phyloP scores from a whole-genome alignment of 192 early-diverging fungal genomes.

The Podila horticola region DNA sequence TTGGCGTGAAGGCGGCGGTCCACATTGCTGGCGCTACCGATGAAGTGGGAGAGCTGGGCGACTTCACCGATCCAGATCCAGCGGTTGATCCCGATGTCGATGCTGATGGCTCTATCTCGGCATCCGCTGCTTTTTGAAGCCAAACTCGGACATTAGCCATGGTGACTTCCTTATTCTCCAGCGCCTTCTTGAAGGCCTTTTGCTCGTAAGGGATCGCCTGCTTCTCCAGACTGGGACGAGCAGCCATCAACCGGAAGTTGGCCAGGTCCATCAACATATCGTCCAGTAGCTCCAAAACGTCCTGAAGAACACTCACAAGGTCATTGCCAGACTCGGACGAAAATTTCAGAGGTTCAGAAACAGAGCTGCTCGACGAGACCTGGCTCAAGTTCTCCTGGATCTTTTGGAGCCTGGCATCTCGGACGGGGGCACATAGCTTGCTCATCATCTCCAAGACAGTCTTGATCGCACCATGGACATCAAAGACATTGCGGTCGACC shows the following conservation, averaged over 20 bases:
- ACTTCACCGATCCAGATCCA: too few relatives aligned
- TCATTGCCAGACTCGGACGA: constrained; percentile 32
- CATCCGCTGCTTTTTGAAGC: constrained; percentile 58
- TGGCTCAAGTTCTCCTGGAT: constrained; percentile 24
- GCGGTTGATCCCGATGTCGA: constrained; percentile 46
- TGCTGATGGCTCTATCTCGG: background rate
- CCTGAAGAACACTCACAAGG: constrained; percentile 57
- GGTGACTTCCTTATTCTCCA: constrained; percentile 52
- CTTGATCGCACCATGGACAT: constrained; percentile 56
- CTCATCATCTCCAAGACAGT: constrained; percentile 69
- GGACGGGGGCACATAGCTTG: constrained; percentile 80
- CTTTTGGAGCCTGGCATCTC: constrained; percentile 66
- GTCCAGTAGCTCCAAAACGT: constrained; percentile 71
- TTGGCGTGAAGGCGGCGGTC: constrained; percentile 5
- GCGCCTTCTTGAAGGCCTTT: constrained; percentile 68
- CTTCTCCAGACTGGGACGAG: constrained; percentile 73
- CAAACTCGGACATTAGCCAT: constrained; percentile 70
- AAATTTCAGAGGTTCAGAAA: background rate
- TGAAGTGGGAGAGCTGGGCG: background rate
- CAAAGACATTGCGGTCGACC: constrained; percentile 62
- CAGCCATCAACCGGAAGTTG: constrained; percentile 74
- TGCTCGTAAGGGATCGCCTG: constrained; percentile 83
- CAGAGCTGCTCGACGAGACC: background rate
- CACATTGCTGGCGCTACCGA: constrained; percentile 10
- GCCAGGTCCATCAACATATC: constrained; percentile 85